Evolutionary conservation across 768 basidiomycete genomes (phyloP), one percentile per base, ranked within the genome.

Genomic region (Tylopilus intermedius): DNA sequence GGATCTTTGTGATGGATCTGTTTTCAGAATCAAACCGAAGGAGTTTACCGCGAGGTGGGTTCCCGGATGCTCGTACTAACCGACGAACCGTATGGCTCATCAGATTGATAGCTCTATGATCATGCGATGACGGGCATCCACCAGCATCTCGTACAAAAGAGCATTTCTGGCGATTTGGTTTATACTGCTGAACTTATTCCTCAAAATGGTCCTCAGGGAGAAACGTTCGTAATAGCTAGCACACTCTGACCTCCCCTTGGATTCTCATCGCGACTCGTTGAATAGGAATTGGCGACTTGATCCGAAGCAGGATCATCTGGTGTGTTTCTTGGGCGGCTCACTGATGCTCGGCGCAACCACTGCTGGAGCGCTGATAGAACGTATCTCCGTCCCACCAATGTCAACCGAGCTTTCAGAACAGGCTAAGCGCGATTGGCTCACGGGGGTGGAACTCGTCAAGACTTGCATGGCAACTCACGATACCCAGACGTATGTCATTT

Each of bases 301-400:
- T 9, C 89, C 89, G 9, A 95, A 96, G 66, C 94, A 97, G 73
- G 94, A 98, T 65, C 94, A 96, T 66, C 81, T 98, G 32, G 93
- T 90, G 3, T 97, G 94, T 71, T 98, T 96, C 81, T 74, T 98
- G 32, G 92, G 86, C 18, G 94, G 93, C 3, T 90, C 90, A 1
- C 80, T 98, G 51, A 83, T 98, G 77, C 80, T 98, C 3, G 93
- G 94, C 11, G 89, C 91, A 13, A 89, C 88, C 3, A 79, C 75
- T 2, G 72, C 82, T 2, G 86, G 86, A 47, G 77, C 85, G 0
- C 54, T 76, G 15, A 70, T 68, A 3, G 65, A 76, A 9, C 72
- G 69, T 3, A 81, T 87, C 6, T 86, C 86, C 9, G 67, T 88
- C 30, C 90, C 90, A 11, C 90, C 90, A 0, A 74, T 71, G 24